Conservation (phyloP, 1,284 basidiomycete genomes). For the Ustilago tritici region DNA sequence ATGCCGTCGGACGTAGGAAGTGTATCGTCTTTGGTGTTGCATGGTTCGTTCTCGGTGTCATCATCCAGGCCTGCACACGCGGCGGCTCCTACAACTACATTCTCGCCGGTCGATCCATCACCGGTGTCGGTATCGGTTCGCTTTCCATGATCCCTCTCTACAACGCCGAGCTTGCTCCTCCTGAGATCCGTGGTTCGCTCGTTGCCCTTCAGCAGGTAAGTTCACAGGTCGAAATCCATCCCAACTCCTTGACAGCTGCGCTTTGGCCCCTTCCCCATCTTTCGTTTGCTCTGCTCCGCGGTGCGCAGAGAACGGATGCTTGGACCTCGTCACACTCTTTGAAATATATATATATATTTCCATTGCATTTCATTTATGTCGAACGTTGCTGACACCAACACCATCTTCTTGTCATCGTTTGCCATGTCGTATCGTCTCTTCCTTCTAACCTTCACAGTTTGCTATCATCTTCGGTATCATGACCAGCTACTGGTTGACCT, state of each 20-base stretch:
- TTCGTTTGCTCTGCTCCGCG: not conserved
- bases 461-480: slow-evolving; percentile 50
- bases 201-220: slow-evolving; percentile 78
- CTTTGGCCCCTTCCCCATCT: not conserved
- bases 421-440: too few species aligned
- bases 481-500: slow-evolving; percentile 82
- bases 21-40: slow-evolving; percentile 78
- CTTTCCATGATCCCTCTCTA: slow-evolving; percentile 80
- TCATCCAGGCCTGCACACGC: slow-evolving; percentile 75
- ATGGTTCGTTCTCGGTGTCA: slow-evolving; percentile 79
- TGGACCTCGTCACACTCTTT: not conserved
- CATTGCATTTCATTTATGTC: not conserved
- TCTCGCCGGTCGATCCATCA: slow-evolving; percentile 78
- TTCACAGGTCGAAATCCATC: not conserved
- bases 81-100: slow-evolving; percentile 75
- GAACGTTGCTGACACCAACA: not conserved
- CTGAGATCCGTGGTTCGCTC: slow-evolving; percentile 82
- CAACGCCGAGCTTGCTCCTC: slow-evolving; percentile 84
- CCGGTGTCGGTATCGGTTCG: slow-evolving; percentile 82
- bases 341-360: not conserved
- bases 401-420: not conserved
- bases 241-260: not conserved
- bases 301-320: not conserved
- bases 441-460: not conserved
- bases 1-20: slow-evolving; percentile 76